Evolutionary conservation across 2,329 filamentous ascomycete genomes (phyloP).

Genomic region (Pseudonectria buxi): DNA sequence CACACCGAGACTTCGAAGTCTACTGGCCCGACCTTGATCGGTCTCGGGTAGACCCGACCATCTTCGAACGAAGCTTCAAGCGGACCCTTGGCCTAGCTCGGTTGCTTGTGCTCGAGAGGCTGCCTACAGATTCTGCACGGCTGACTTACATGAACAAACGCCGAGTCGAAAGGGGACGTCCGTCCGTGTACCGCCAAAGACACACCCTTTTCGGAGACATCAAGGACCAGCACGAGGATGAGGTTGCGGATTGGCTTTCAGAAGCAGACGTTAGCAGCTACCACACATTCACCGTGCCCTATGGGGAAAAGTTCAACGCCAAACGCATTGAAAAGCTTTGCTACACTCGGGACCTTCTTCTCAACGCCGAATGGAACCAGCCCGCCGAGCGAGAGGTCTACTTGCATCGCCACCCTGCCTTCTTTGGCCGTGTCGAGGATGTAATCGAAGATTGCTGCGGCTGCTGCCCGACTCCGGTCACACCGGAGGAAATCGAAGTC

Average conservation of each 20-base stretch:
- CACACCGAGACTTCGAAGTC: constrained; percentile 76
- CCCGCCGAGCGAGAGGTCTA: constrained; percentile 67
- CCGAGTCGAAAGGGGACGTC: constrained; percentile 65
- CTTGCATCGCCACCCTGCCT: constrained; percentile 77
- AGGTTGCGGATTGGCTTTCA: constrained; percentile 76
- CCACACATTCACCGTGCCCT: constrained; percentile 68
- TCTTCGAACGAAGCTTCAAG: constrained; percentile 75
- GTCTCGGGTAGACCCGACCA: constrained; percentile 72
- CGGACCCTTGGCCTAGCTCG: constrained; percentile 71
- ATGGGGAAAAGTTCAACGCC: constrained; percentile 54
- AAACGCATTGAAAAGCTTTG: constrained; percentile 75
- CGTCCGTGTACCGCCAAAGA: constrained; percentile 38
- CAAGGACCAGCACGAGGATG: constrained; percentile 71
- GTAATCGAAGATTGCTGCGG: constrained; percentile 78
- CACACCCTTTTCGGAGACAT: constrained; percentile 55
- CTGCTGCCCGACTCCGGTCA: constrained; percentile 62
- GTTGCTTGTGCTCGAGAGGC: constrained; percentile 69
- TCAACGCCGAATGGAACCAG: constrained; percentile 85
- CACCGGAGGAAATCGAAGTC: constrained; percentile 63
- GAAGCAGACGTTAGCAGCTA: constrained; percentile 73
- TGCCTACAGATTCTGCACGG: constrained; percentile 62
- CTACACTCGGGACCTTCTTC: constrained; percentile 72
- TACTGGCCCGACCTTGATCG: constrained; percentile 72
- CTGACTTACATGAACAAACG: constrained; percentile 66
- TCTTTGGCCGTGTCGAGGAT: constrained; percentile 71